These are phyloP conservation scores for Ramaria rubella DNA, from an alignment of 768 basidiomycete species.

Conservation along the genomic window DNA sequence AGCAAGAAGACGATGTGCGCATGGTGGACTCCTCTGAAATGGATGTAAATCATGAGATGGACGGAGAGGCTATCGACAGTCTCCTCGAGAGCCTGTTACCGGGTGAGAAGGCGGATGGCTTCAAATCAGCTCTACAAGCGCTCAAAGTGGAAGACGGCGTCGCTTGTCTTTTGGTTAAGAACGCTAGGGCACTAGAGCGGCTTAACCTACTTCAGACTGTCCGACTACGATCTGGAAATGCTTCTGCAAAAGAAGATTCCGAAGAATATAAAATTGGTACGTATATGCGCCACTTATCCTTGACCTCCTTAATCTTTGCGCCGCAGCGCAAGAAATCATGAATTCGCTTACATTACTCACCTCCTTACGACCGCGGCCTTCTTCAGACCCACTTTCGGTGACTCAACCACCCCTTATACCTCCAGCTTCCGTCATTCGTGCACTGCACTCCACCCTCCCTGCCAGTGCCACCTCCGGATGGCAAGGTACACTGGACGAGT, in stretches of 20 bases:
- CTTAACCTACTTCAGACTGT: constrained; percentile 59
- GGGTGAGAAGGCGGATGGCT: constrained; percentile 43
- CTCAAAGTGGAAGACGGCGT: constrained; percentile 65
- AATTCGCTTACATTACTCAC: constrained; percentile 62
- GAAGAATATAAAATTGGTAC: constrained; percentile 82
- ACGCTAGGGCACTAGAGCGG: constrained; percentile 53
- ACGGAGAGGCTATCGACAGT: constrained; percentile 41
- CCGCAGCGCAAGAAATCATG: constrained; percentile 62
- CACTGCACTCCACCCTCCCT: constrained; percentile 65
- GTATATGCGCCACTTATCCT: constrained; percentile 23
- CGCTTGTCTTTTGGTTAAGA: constrained; percentile 60
- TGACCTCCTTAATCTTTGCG: not conserved
- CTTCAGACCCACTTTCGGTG: constrained; percentile 15
- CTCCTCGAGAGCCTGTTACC: constrained; percentile 35
- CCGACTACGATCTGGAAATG: constrained; percentile 38
- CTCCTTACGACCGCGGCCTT: constrained; percentile 60
- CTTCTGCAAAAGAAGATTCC: constrained; percentile 45
- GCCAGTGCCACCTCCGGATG: constrained; percentile 55
- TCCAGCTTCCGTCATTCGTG: constrained; percentile 56
- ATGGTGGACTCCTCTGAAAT: constrained; percentile 10
- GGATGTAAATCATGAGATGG: constrained; percentile 22
- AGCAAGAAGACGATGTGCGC: constrained; percentile 14
- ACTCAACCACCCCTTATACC: constrained; percentile 49
- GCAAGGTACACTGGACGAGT: constrained; percentile 64
- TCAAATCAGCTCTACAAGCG: constrained; percentile 55